These are phyloP conservation scores for Pestalotiopsis sp. DNA, from an alignment of 2,329 filamentous ascomycete genomes.

Conservation along the genomic window DNA sequence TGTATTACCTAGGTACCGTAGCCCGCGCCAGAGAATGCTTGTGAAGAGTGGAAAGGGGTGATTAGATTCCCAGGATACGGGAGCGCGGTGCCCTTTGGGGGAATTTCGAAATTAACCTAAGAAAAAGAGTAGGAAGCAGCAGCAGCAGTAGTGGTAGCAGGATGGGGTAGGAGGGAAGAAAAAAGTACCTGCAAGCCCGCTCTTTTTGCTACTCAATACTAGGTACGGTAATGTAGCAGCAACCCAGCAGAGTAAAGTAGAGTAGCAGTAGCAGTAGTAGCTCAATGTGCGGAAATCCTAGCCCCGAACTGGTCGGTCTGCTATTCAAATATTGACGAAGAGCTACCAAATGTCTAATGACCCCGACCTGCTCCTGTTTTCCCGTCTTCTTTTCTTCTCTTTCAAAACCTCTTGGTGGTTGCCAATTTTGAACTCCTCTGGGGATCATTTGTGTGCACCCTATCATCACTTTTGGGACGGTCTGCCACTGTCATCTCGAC, in stretches of 20 bases:
- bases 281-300: background rate
- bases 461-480: background rate
- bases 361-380: background rate
- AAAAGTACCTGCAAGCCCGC: background rate
- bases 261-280: background rate
- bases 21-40: background rate
- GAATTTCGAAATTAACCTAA: slow-evolving; percentile 5
- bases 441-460: background rate
- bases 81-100: background rate
- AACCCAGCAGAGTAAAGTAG: background rate
- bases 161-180: too few relatives aligned
- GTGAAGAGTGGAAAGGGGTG: slow-evolving; percentile 4
- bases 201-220: background rate
- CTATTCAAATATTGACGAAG: background rate
- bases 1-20: background rate
- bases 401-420: background rate
- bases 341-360: background rate
- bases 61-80: slow-evolving; percentile 6
- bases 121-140: background rate
- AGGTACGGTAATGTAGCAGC: background rate
- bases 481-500: background rate
- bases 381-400: background rate
- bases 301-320: background rate
- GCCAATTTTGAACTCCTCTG: too few relatives aligned
- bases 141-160: too few relatives aligned